Base-by-base conservation (phyloP, 1,284 basidiomycete species). In the Boletus calvinii region DNA sequence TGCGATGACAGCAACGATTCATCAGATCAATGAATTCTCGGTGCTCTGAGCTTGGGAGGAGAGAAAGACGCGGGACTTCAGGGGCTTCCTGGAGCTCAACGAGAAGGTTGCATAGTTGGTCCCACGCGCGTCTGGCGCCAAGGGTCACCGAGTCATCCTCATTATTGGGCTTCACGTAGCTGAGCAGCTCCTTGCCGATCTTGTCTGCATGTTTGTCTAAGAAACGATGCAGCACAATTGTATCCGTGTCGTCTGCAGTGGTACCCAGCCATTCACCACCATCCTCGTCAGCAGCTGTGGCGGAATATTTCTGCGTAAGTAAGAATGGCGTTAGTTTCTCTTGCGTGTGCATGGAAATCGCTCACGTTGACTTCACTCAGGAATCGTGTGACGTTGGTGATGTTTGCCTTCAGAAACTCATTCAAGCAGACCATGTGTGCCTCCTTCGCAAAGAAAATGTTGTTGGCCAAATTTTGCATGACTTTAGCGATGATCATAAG, bases 381-480 rank as follows among this genome's bases (percentile, higher is more conserved):
- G 73, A 90, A 96, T 43, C 85, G 80, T 2, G 90, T 92, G 37
- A 96, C 85, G 47, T 83, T 85, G 26, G 84, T 76, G 53, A 94
- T 92, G 58, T 94, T 91, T 18, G 77, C 79, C 50, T 81, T 76
- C 44, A 95, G 71, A 71, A 94, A 94, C 12, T 80, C 76, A 66
- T 95, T 95, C 50, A 95, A 69, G 20, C 81, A 77, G 42, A 84
- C 83, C 89, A 94, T 92, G 62, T 92, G 86, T 3, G 84, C 80
- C 64, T 95, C 93, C 66, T 92, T 91, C 29, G 89, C 91, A 60
- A 95, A 95, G 60, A 91, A 83, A 36, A 95, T 89, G 60, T 96
- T 95, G 73, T 96, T 97, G 12, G 92, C 92, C 31, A 96, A 72
- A 64, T 93, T 94, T 70, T 96, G 92, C 44, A 95, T 87, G 51